Percentiles rank a stretch among this genome's conserved stretches.
phyloP scores from a whole-genome alignment of 2,329 filamentous ascomycete species.

The Dactylonectria estremocensis region DNA sequence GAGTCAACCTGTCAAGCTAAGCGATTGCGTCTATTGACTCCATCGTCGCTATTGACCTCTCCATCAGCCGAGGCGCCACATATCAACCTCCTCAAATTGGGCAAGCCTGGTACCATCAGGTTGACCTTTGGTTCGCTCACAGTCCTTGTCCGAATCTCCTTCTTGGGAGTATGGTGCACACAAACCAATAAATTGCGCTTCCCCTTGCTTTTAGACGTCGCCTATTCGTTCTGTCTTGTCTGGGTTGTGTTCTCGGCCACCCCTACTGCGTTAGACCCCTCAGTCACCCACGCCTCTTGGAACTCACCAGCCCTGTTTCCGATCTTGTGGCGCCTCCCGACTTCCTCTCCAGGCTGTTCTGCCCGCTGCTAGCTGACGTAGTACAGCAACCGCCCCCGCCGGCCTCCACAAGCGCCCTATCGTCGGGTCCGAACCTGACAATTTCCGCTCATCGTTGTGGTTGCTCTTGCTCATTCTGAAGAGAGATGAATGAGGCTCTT shows the following conservation, averaged over 20 bases:
- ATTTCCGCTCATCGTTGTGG: not conserved
- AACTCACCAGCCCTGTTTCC: slow-evolving; percentile 1
- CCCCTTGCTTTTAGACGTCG: slow-evolving; percentile 4
- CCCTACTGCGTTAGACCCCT: not conserved
- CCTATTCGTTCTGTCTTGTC: slow-evolving; percentile 4
- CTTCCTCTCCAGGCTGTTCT: slow-evolving; percentile 26
- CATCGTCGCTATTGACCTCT: not conserved
- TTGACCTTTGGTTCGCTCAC: slow-evolving; percentile 12
- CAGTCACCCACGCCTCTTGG: slow-evolving; percentile 7
- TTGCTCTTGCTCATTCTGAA: not conserved
- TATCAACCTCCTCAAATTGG: slow-evolving; percentile 11
- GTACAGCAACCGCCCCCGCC: slow-evolving; percentile 12
- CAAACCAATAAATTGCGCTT: not conserved
- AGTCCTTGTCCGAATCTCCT: slow-evolving; percentile 8
- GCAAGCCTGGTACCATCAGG: not conserved
- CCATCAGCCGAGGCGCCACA: slow-evolving; percentile 6
- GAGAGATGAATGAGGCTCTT: slow-evolving; percentile 5
- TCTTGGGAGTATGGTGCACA: not conserved
- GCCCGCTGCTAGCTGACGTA: slow-evolving; percentile 21
- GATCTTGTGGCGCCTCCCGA: slow-evolving; percentile 15
- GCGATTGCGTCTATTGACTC: not conserved
- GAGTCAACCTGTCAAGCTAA: not conserved
- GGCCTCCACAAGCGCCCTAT: slow-evolving; percentile 5
- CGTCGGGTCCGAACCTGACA: slow-evolving; percentile 5
- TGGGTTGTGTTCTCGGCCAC: slow-evolving; percentile 2